A percentile compares a stretch with the other conserved stretches of the same genome.
Conservation (phyloP, 1,139 yeast species). For the Candida frijolesensis region DNA sequence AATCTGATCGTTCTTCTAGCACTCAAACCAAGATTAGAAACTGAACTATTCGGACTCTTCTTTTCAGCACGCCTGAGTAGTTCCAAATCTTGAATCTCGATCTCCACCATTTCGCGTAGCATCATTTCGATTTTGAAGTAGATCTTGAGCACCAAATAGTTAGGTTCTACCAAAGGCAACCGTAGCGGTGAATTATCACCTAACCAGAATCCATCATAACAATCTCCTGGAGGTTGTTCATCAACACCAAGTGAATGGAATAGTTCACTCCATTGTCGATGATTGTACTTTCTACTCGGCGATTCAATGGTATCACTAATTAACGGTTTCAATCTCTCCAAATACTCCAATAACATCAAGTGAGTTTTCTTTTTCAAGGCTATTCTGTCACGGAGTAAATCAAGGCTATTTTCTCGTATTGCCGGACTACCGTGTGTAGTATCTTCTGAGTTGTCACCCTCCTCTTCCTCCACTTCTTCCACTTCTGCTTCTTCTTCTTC, state of each 20-base stretch:
- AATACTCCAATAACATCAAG: conserved; percentile 20
- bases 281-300: conserved; percentile 34
- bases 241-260: conserved; percentile 18
- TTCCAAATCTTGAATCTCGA: conserved; percentile 18
- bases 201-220: conserved; percentile 44
- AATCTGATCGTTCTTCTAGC: not conserved
- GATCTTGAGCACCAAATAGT: conserved; percentile 55
- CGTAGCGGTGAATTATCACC: conserved; percentile 65
- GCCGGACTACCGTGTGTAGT: not conserved
- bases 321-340: conserved; percentile 29
- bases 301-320: conserved; percentile 34
- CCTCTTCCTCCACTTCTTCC: not conserved
- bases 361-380: conserved; percentile 18
- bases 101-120: conserved; percentile 20
- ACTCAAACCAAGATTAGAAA: not conserved
- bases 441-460: not conserved
- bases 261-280: conserved; percentile 35
- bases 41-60: conserved; percentile 17
- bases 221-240: not conserved
- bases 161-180: conserved; percentile 67
- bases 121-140: conserved; percentile 30
- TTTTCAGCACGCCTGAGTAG: conserved; percentile 17
- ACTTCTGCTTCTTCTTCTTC: not conserved
- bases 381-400: conserved; percentile 10
- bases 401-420: not conserved